phyloP scores from a whole-genome alignment of 176 grass and related monocot species.

The Aegilops speltoides region DNA sequence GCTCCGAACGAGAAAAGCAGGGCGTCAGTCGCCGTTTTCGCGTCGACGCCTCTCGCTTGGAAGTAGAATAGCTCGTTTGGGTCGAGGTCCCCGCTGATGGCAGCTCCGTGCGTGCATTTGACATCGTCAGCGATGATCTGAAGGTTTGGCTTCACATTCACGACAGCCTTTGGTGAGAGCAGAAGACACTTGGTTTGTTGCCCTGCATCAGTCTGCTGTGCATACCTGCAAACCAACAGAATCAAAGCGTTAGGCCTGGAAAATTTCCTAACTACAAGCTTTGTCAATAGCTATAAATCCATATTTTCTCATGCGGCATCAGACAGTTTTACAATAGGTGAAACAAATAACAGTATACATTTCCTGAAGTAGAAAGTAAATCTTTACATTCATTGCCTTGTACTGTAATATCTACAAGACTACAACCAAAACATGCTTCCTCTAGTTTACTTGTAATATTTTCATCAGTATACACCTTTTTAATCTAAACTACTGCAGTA shows the following conservation, averaged over 20 bases:
- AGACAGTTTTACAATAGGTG: background rate
- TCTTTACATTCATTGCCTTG: background rate
- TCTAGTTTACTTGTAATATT: too few relatives aligned
- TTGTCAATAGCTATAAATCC: background rate
- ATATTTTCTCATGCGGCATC: background rate
- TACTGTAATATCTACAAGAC: background rate
- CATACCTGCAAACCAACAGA: conserved; percentile 46
- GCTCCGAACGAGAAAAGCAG: conserved; percentile 82
- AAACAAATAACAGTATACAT: background rate
- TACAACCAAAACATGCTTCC: too few relatives aligned
- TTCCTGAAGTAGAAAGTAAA: background rate
- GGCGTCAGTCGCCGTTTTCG: conserved; percentile 65
- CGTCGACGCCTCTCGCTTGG: conserved; percentile 65
- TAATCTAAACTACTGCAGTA: too few relatives aligned
- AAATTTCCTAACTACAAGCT: background rate
- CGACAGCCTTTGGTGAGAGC: conserved; percentile 75
- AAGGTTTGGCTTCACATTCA: conserved; percentile 93
- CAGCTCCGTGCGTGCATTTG: conserved; percentile 93
- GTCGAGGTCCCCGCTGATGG: conserved; percentile 91
- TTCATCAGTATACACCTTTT: too few relatives aligned
- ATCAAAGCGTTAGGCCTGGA: background rate
- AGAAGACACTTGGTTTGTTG: conserved; percentile 84
- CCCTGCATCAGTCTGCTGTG: conserved; percentile 85
- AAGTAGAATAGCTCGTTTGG: conserved; percentile 85
- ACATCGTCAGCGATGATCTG: conserved; percentile 98